A percentile compares a stretch with the other conserved stretches of the same genome.
These are phyloP conservation scores for Boletus insuetus DNA, from an alignment of 768 basidiomycete genomes.

Conservation along the genomic window DNA sequence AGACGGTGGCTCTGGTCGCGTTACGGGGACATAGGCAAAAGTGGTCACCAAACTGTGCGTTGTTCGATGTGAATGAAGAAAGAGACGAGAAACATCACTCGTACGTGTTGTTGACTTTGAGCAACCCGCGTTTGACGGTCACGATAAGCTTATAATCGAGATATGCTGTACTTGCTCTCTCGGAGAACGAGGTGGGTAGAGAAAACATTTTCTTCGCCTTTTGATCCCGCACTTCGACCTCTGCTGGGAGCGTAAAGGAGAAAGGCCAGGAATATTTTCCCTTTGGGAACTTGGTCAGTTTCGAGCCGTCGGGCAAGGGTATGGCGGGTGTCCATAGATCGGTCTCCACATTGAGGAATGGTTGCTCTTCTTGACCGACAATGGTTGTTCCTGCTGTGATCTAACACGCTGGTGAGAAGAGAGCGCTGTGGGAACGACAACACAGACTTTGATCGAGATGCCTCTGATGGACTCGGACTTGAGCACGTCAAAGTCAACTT, in stretches of 20 bases:
- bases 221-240: conserved; percentile 39
- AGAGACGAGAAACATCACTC: background rate
- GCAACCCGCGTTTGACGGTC: conserved; percentile 45
- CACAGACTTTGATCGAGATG: conserved; percentile 43
- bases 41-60: conserved; percentile 29
- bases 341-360: conserved; percentile 44
- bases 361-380: conserved; percentile 53
- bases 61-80: background rate
- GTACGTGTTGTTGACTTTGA: conserved; percentile 52
- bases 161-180: conserved; percentile 53
- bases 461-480: conserved; percentile 49
- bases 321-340: conserved; percentile 40
- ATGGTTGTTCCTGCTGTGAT: conserved; percentile 47
- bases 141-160: conserved; percentile 55
- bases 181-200: conserved; percentile 54
- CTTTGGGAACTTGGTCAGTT: conserved; percentile 35
- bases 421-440: background rate
- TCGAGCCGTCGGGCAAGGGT: conserved; percentile 23
- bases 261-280: conserved; percentile 52
- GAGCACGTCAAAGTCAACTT: conserved; percentile 48
- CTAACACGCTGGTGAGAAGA: conserved; percentile 15
- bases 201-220: conserved; percentile 36
- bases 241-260: conserved; percentile 43
- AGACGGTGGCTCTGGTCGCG: conserved; percentile 36
- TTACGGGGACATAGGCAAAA: conserved; percentile 34